Percentiles rank a stretch among this genome's conserved stretches.
phyloP scores from a whole-genome alignment of 148 eudicot species.

The Amaranthus palmeri region DNA sequence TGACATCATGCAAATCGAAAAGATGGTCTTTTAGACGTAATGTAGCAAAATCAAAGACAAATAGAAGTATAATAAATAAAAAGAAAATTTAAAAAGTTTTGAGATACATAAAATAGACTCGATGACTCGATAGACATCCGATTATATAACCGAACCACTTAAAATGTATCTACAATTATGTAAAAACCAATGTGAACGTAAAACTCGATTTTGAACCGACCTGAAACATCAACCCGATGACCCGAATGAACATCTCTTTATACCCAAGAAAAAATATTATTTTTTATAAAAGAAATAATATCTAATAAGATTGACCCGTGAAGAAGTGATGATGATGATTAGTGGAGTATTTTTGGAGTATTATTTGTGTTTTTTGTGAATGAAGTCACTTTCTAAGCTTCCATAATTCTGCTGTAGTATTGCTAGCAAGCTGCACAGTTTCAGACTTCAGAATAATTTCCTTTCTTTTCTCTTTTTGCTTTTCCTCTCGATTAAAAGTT shows the following conservation, averaged over 20 bases:
- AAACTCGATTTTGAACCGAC: too few relatives aligned
- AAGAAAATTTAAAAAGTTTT: background rate
- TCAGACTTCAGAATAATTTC: constrained; percentile 19
- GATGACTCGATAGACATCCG: too few relatives aligned
- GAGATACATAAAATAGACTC: too few relatives aligned
- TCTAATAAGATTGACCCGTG: constrained; percentile 28
- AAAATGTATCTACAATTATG: too few relatives aligned
- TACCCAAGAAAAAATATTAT: background rate
- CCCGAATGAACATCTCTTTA: too few relatives aligned
- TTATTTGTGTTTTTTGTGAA: background rate
- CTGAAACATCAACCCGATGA: too few relatives aligned
- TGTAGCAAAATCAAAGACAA: too few relatives aligned
- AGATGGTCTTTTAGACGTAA: too few relatives aligned
- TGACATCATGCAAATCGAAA: too few relatives aligned
- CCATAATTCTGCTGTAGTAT: constrained; percentile 20
- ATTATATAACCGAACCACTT: too few relatives aligned
- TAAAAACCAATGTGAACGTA: too few relatives aligned
- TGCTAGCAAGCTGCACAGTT: constrained; percentile 18
- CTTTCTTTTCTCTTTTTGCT: background rate
- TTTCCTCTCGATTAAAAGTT: too few relatives aligned
- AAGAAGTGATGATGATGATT: constrained; percentile 33
- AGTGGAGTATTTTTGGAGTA: constrained; percentile 21
- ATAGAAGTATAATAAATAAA: background rate
- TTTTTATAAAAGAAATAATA: background rate
- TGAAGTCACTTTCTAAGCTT: constrained; percentile 39